Percentiles rank a stretch among this genome's conserved stretches.
These are phyloP conservation scores for Eucalyptus sp. DNA, from an alignment of 345 rosid species.

Conservation along the genomic window DNA sequence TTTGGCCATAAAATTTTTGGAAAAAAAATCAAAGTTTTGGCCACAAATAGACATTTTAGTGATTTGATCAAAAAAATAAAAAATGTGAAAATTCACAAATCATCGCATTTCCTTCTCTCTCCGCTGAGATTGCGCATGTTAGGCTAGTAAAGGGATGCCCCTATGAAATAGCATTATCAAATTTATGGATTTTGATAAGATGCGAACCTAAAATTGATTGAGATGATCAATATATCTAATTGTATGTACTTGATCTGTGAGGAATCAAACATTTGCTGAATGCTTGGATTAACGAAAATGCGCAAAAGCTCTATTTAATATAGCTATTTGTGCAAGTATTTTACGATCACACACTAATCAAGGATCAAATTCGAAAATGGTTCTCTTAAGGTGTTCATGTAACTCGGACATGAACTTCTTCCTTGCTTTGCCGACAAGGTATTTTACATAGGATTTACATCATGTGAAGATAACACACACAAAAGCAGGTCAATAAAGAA, in stretches of 20 bases:
- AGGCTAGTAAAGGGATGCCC: not conserved
- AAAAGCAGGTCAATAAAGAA: no score
- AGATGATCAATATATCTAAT: not conserved
- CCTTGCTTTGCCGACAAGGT: not conserved
- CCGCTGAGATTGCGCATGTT: constrained; percentile 40
- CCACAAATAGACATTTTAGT: no score
- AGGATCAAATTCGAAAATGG: not conserved
- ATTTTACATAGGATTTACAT: no score
- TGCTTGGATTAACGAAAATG: not conserved
- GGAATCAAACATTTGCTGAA: not conserved
- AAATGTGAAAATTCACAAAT: no score
- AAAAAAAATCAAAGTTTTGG: no score
- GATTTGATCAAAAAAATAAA: no score
- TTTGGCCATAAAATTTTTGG: no score
- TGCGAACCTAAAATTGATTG: not conserved
- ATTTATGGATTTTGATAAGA: constrained; percentile 2
- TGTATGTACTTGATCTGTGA: not conserved
- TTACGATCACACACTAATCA: no score
- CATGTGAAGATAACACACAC: no score
- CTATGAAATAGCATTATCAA: not conserved
- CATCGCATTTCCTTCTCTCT: constrained; percentile 16
- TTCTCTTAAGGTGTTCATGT: not conserved
- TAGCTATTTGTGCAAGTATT: no score
- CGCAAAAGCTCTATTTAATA: no score
- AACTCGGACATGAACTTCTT: not conserved